Base-by-base conservation (phyloP, 2,329 filamentous ascomycete genomes). In the Epichloe coenophiala region DNA sequence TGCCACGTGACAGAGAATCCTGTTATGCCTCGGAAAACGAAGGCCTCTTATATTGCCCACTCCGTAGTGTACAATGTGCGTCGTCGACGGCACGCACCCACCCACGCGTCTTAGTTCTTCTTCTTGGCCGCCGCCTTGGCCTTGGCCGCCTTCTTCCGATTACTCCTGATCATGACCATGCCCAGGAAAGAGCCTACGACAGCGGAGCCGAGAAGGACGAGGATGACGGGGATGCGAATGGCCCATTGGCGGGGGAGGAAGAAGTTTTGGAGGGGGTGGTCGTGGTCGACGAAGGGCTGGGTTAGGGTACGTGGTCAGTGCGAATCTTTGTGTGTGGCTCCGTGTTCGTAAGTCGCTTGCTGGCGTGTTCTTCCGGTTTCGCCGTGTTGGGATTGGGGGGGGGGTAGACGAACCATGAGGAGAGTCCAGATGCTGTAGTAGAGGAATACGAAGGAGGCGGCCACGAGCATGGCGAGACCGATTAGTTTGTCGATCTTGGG, bases 371-470 rank as follows among this genome's bases (percentile, higher is more conserved):
- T 17, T 17, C 23, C 19, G 19, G 19, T 21, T 27, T 27, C 23
- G 23, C 2, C 2, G 27, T 31, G 27, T 9, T 9, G 27, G 27
- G 27, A 9, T 27, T n/a, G 15, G 4, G 21, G 35, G 7, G 5
- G 35, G 49, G 31, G 45, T 36, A 45, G 45, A 61, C 71, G 53
- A 80, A 96, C 93, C 87, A 98, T 97, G 58, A 97, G 78, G 57
- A 98, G 78, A 31, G 93, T 95, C 93, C 93, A 98, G 69, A 95
- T 80, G 56, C 88, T 93, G 75, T 98, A 98, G 80, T 98, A 98
- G 62, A 78, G 71, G 62, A 81, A 81, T 62, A 81, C 74, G 67
- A 78, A 74, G 56, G 77, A 74, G 62, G 78, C 76, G 67, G 76
- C 78, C 77, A 79, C 77, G 67, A 81, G 75, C 78, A 81, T 81